Conservation (phyloP, 805 yeast species). For the Maudiozyma pseudohumilis region DNA sequence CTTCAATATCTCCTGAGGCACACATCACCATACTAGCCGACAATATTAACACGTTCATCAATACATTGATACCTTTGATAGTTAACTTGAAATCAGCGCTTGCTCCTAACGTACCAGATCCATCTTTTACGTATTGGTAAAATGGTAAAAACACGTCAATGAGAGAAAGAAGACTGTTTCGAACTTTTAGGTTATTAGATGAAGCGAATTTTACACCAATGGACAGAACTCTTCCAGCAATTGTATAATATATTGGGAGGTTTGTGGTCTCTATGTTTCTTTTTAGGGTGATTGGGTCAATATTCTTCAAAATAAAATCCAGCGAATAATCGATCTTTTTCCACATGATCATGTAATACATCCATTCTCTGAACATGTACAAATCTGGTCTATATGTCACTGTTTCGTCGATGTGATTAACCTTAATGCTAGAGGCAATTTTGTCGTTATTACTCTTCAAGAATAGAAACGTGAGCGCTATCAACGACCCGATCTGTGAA, state of each 20-base stretch:
- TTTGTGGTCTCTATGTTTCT: constrained; percentile 45
- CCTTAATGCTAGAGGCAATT: constrained; percentile 54
- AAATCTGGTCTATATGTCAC: constrained; percentile 56
- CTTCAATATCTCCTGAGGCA: constrained; percentile 80
- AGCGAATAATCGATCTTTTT: constrained; percentile 39
- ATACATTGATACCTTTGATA: constrained; percentile 38
- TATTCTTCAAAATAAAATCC: constrained; percentile 16
- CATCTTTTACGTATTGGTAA: constrained; percentile 31
- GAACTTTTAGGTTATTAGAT: constrained; percentile 42
- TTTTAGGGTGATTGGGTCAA: constrained; percentile 4
- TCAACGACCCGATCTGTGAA: constrained; percentile 56
- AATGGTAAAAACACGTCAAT: constrained; percentile 25
- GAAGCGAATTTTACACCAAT: constrained; percentile 75
- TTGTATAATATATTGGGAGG: constrained; percentile 48
- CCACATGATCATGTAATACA: constrained; percentile 66
- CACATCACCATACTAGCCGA: constrained; percentile 72
- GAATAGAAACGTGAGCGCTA: constrained; percentile 67
- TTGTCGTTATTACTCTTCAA: constrained; percentile 51
- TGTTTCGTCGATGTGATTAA: constrained; percentile 27
- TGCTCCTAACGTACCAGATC: background rate
- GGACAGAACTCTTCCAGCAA: constrained; percentile 68
- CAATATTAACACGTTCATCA: constrained; percentile 51
- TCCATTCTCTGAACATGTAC: constrained; percentile 53
- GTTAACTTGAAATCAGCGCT: constrained; percentile 50
- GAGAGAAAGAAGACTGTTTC: constrained; percentile 33